Evolutionary conservation across 768 basidiomycete species (phyloP).

Genomic region (Sistotremastrum niveocremeum): DNA sequence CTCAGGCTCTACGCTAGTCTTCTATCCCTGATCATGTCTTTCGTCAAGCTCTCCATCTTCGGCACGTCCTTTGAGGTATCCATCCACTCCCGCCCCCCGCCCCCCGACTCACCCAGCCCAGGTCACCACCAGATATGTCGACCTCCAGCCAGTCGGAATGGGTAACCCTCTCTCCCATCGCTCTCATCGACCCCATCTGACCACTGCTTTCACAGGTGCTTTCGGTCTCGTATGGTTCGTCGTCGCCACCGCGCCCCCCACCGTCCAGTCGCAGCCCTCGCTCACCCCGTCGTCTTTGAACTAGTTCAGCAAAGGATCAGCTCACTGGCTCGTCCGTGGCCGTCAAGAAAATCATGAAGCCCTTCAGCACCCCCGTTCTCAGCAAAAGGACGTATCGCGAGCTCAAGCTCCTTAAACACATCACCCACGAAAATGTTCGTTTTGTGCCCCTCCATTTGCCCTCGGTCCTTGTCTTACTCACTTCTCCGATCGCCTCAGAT

Average conservation of each 20-base stretch:
- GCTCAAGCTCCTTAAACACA: conserved; percentile 94
- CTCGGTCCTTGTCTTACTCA: background rate
- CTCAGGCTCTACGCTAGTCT: no score
- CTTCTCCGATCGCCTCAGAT: conserved; percentile 39
- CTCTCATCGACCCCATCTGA: background rate
- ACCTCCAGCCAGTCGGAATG: conserved; percentile 99
- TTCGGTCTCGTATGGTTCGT: conserved; percentile 95
- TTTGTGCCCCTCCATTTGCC: background rate
- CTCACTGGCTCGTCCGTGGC: conserved; percentile 88
- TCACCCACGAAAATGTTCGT: conserved; percentile 93
- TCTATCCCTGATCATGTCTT: conserved; percentile 46
- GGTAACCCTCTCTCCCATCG: conserved; percentile 37
- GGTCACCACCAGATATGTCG: conserved; percentile 98
- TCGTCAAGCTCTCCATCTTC: conserved; percentile 97
- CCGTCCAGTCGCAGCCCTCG: conserved; percentile 1
- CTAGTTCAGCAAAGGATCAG: conserved; percentile 88
- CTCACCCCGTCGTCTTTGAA: background rate
- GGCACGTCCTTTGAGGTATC: conserved; percentile 92
- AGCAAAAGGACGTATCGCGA: conserved; percentile 96
- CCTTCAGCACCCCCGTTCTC: conserved; percentile 96
- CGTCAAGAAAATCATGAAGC: conserved; percentile 99
- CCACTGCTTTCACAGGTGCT: conserved; percentile 42
- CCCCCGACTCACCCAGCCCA: conserved; percentile 18
- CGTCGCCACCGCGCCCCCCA: background rate
- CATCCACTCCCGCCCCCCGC: conserved; percentile 6